Conservation (phyloP, 805 yeast species). For the Aciculoconidium aculeatum region DNA sequence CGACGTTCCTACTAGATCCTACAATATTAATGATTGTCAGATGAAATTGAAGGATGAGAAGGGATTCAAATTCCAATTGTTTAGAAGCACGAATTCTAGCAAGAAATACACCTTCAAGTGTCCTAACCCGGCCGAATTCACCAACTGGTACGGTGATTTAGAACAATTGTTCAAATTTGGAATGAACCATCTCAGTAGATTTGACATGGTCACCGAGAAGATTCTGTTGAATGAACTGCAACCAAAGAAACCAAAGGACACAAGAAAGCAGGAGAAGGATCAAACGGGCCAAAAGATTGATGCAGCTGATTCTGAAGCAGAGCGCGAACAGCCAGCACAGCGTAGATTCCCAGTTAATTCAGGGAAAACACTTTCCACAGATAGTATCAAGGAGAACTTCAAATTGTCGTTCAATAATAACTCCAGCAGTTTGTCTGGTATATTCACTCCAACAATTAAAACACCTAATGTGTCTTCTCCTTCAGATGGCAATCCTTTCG, state of each 20-base stretch:
- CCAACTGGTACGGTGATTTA: conserved; percentile 52
- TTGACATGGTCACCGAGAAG: conserved; percentile 40
- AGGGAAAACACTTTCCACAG: conserved; percentile 3
- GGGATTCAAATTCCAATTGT: conserved; percentile 29
- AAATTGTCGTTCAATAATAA: conserved; percentile 6
- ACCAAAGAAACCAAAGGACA: conserved; percentile 6
- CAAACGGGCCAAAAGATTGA: background rate
- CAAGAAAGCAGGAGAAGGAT: conserved; percentile 2
- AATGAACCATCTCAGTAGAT: conserved; percentile 42
- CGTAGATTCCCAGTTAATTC: background rate
- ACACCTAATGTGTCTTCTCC: conserved; percentile 26
- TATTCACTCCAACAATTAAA: conserved; percentile 31
- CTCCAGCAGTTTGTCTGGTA: conserved; percentile 24
- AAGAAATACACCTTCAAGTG: conserved; percentile 40
- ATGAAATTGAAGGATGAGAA: conserved; percentile 28
- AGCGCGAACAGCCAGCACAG: background rate
- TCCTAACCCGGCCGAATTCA: conserved; percentile 36
- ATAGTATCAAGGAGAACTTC: conserved; percentile 4
- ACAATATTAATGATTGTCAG: conserved; percentile 34
- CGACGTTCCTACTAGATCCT: conserved; percentile 35
- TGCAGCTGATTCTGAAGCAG: conserved; percentile 1
- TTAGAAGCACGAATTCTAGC: conserved; percentile 19
- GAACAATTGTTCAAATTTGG: conserved; percentile 45
- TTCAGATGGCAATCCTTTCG: conserved; percentile 34
- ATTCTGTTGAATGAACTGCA: conserved; percentile 19